Evolutionary conservation across 257 asterid genomes (phyloP).

Genomic region (Buddleja alternifolia): DNA sequence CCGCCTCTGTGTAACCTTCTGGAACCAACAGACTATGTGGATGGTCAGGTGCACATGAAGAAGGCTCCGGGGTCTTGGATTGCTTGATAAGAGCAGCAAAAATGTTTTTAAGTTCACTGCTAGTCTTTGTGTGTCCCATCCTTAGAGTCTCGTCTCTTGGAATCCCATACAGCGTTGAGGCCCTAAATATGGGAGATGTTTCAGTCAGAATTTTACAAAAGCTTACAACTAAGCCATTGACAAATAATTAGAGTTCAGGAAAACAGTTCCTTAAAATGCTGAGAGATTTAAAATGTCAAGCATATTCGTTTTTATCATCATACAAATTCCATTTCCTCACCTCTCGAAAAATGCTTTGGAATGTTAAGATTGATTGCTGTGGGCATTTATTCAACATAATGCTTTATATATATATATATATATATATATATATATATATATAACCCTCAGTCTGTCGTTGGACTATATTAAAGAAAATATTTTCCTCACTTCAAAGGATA

Average conservation of each 20-base stretch:
- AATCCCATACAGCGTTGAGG: slow-evolving; percentile 85
- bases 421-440: too few species aligned
- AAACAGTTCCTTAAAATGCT: slow-evolving; percentile 4
- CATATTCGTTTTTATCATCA: too few species aligned
- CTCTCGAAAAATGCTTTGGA: background rate
- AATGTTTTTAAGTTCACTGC: slow-evolving; percentile 77
- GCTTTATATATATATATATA: too few species aligned
- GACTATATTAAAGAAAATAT: too few species aligned
- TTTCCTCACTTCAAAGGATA: too few species aligned
- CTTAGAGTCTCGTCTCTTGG: slow-evolving; percentile 93
- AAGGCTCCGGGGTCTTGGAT: slow-evolving; percentile 68
- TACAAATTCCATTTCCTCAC: background rate
- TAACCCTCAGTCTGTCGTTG: too few species aligned
- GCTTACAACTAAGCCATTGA: slow-evolving; percentile 2
- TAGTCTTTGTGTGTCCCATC: slow-evolving; percentile 87
- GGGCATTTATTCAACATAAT: background rate
- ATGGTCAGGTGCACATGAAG: slow-evolving; percentile 43
- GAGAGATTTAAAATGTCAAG: background rate
- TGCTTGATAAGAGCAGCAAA: slow-evolving; percentile 91
- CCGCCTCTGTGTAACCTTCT: slow-evolving; percentile 46
- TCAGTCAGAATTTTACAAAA: slow-evolving; percentile 15
- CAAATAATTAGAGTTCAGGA: background rate
- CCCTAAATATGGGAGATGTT: slow-evolving; percentile 42
- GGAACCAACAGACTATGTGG: slow-evolving; percentile 44
- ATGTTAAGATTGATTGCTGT: background rate